Evolutionary conservation across 2,329 filamentous ascomycete genomes (phyloP), one percentile per base, ranked within the genome.

Genomic region (Golovinomyces cichoracearum): DNA sequence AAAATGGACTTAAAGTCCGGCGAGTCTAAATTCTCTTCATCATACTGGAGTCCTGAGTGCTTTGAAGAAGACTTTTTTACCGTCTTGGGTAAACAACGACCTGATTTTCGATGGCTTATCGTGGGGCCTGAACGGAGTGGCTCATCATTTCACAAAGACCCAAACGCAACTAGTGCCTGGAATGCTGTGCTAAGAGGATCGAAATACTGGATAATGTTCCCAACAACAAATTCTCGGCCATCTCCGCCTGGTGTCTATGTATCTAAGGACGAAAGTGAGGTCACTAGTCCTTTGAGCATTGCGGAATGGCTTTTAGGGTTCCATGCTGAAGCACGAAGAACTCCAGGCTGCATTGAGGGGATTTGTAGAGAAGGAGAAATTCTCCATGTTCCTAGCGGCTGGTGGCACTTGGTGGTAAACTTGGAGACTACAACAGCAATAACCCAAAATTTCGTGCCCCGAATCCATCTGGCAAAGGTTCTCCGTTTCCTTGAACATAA

Each of bases 151-250:
- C 88, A 95, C 67, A 94, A 94, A 61, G 76, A 80, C 52, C 75
- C 76, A 21, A 80, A 79, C 55, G 78, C 64, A 17, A 79, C 75
- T 17, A 80, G 77, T 57, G 88, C 90, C 0, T 95, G 88, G 90
- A 95, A 95, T 61, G 88, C 86, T 0, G 83, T 94, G 13, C 68
- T 95, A 25, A 76, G 80, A 51, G 90, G 88, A 4, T 75, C 79
- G 29, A 95, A 95, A 61, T 95, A 95, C 68, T 95, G 90, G 88
- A 88, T 95, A 62, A 92, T 95, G 84, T 95, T 95, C 59, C 80
- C 82, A 0, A 75, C 75, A 0, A 73, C 76, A 0, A 70, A 77
- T 3, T 55, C 55, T 3, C 53, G 47, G 35, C 55, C 59, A 3
- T 56, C 58, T 9, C 85, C 90, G 5, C 88, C 88, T 0, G 88